These are phyloP conservation scores for Candida taoyuanica DNA, from an alignment of 805 yeast genomes.

Conservation along the genomic window DNA sequence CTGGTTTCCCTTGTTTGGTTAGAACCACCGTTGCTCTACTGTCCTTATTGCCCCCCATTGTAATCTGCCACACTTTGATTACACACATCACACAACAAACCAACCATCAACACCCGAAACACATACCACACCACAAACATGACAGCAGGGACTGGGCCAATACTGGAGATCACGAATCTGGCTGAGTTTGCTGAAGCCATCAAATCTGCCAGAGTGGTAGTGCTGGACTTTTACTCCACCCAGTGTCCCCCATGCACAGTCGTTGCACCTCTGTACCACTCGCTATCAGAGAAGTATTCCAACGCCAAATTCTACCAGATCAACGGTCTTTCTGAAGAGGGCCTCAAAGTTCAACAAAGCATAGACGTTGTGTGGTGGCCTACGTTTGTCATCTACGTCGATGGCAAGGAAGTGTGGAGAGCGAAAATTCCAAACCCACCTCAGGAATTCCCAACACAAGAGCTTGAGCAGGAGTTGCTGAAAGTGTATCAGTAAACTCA, in stretches of 20 bases:
- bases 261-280: constrained; percentile 23
- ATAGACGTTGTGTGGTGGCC: constrained; percentile 28
- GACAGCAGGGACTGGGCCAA: constrained; percentile 8
- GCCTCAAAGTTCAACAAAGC: constrained; percentile 18
- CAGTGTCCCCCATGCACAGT: constrained; percentile 25
- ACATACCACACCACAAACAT: neutral
- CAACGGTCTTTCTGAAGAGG: constrained; percentile 21
- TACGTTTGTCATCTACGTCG: constrained; percentile 22
- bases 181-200: constrained; percentile 12
- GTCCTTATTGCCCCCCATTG: too few species aligned
- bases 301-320: constrained; percentile 22
- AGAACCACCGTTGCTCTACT: too few species aligned
- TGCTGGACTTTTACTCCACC: constrained; percentile 25
- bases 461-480: constrained; percentile 19
- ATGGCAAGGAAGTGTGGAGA: constrained; percentile 24
- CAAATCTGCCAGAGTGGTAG: constrained; percentile 12
- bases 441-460: constrained; percentile 21
- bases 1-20: too few species aligned
- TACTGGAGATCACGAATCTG: constrained; percentile 14
- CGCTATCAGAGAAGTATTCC: constrained; percentile 18
- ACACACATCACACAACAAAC: neutral
- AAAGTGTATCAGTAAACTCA: constrained; percentile 14
- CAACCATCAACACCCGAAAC: neutral
- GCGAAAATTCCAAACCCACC: constrained; percentile 27
- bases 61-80: too few species aligned